Base-by-base conservation (phyloP, 306 rosid genomes). In the Oemleria cerasiformis region DNA sequence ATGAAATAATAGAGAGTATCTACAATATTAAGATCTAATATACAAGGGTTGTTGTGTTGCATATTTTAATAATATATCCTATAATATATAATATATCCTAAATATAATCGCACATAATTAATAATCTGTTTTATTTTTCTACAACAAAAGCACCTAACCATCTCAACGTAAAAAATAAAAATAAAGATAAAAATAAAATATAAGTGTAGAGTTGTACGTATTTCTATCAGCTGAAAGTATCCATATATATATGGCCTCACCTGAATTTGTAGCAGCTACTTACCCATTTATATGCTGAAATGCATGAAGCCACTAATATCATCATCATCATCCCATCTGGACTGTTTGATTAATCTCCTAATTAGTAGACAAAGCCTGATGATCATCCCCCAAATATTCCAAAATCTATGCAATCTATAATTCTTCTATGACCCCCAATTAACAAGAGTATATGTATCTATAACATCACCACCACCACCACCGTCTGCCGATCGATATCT, bases 321-420 rank as follows among this genome's bases (percentile, higher is more conserved):
- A 45, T 45, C 49, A 11, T 10, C 49, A 10, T 9, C 14, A 45
- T 16, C 36, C 36, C 36, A 55, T 59, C 63, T 59, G 41, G 64
- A 59, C 64, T 17, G 20, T 59, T 59, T 34, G 13, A 59, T 59
- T 15, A 59, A 59, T 39, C 56, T 57, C 81, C 81, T 73, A 77
- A 72, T 72, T 73, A 75, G 69, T 72, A 76, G 71, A 68, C 81
- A 80, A 86, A 80, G 84, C 72, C 86, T 80, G 81, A 70, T 30
- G 36, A 68, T 63, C 63, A 57, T 70, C 76, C 64, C 7, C 61
- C 72, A 74, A 79, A 57, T 67, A 61, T 61, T 53, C 76, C 71
- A 82, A 76, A 58, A 78, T 76, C 79, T 75, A 64, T 76, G 41
- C 79, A 77, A 71, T 53, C 81, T 68, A 73, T 65, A 8, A 6